Conservation (phyloP, 352 stramenopile genomes). For the Pythium monospermum region DNA sequence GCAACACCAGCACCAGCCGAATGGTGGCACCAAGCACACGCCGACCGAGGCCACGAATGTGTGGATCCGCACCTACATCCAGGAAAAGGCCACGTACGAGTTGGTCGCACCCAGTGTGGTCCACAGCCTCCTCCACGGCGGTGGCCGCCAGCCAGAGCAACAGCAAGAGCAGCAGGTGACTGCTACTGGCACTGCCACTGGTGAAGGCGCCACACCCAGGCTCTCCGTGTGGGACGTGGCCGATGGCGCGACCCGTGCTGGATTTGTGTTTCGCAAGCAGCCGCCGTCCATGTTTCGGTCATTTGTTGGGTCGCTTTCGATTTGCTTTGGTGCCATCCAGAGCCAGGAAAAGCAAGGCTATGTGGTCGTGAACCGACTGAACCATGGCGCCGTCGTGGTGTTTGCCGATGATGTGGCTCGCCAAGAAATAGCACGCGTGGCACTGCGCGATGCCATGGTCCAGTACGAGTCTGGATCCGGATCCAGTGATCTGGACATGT, state of each 20-base stretch:
- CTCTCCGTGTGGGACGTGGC: constrained; percentile 34
- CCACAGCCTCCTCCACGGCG: not conserved
- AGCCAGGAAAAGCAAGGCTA: constrained; percentile 9
- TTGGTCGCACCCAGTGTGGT: constrained; percentile 29
- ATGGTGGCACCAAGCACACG: too few relatives aligned
- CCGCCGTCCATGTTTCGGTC: constrained; percentile 2
- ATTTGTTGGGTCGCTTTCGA: constrained; percentile 1
- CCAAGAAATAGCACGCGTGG: not conserved
- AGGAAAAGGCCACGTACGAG: constrained; percentile 36
- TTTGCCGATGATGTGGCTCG: constrained; percentile 17
- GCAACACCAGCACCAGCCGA: not conserved
- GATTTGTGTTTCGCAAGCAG: constrained; percentile 21
- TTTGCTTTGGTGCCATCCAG: not conserved
- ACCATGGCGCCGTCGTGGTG: constrained; percentile 12
- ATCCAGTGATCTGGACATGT: too few relatives aligned
- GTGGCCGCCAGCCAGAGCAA: not conserved
- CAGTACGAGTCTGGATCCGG: constrained; percentile 1
- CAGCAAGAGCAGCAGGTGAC: not conserved
- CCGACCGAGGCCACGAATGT: not conserved
- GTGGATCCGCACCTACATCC: constrained; percentile 24
- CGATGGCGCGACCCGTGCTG: constrained; percentile 28
- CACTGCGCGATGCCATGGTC: constrained; percentile 15
- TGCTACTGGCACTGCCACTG: too few relatives aligned
- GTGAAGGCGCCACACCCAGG: constrained; percentile 3
- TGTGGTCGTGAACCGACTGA: constrained; percentile 19